Conservation (phyloP, 2,329 filamentous ascomycete species). For the Fusarium incarnatum region DNA sequence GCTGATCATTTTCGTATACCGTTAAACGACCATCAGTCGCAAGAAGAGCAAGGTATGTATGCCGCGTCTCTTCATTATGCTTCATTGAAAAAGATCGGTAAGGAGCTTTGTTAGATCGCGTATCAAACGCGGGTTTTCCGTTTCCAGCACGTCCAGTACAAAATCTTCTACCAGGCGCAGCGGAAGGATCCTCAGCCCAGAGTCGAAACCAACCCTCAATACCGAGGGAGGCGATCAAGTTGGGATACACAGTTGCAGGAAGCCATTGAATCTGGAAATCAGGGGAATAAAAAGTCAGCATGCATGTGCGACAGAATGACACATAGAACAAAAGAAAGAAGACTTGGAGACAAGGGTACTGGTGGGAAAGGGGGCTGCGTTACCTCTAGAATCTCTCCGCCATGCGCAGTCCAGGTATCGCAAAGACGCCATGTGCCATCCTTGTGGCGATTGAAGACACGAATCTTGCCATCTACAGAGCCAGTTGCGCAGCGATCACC, state of each 20-base stretch:
- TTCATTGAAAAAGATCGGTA: constrained; percentile 89
- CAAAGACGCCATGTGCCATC: constrained; percentile 82
- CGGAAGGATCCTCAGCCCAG: constrained; percentile 90
- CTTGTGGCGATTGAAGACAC: constrained; percentile 87
- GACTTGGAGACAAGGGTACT: constrained; percentile 17
- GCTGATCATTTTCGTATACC: constrained; percentile 86
- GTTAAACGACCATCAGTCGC: constrained; percentile 83
- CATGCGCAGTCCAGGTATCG: constrained; percentile 91
- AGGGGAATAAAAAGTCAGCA: constrained; percentile 19
- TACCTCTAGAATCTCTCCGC: constrained; percentile 90
- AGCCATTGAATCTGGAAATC: constrained; percentile 85
- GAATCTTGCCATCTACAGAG: constrained; percentile 91
- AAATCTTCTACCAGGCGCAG: constrained; percentile 84
- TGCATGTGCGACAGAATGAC: constrained; percentile 30
- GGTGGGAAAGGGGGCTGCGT: constrained; percentile 47
- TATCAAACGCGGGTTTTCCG: constrained; percentile 66
- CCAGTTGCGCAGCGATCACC: constrained; percentile 92
- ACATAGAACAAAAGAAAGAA: constrained; percentile 17
- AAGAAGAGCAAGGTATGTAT: constrained; percentile 87
- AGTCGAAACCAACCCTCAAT: constrained; percentile 91
- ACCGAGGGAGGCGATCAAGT: constrained; percentile 87
- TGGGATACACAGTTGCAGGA: constrained; percentile 85
- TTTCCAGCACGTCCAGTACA: constrained; percentile 66
- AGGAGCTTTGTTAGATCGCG: constrained; percentile 66
- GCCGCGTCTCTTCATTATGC: constrained; percentile 79